Percentiles rank a stretch among this genome's conserved stretches.
Conservation (phyloP, 2,329 filamentous ascomycete species). For the Hypocrella siamensis region DNA sequence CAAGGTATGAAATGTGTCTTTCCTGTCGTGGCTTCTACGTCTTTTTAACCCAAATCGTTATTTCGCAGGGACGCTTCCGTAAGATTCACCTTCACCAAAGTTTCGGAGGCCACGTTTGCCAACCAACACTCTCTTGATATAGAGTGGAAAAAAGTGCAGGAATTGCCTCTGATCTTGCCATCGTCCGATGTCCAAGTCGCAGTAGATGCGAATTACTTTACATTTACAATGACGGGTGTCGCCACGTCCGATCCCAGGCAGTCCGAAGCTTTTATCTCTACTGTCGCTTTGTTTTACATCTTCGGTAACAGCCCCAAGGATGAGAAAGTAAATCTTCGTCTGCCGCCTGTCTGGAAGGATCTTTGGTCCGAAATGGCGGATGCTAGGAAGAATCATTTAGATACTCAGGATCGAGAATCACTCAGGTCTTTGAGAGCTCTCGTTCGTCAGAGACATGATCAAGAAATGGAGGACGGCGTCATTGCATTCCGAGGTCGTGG, state of each 20-base stretch:
- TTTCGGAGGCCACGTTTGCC: slow-evolving; percentile 61
- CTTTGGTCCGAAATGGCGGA: slow-evolving; percentile 69
- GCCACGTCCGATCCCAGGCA: slow-evolving; percentile 64
- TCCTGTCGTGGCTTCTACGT: no score
- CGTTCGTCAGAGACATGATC: slow-evolving; percentile 51
- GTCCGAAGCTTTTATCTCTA: slow-evolving; percentile 77
- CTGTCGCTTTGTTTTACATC: slow-evolving; percentile 64
- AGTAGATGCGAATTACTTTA: slow-evolving; percentile 35
- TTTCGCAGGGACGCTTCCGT: slow-evolving; percentile 50
- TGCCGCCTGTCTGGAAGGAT: slow-evolving; percentile 71
- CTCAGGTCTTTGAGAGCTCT: slow-evolving; percentile 55
- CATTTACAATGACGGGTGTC: slow-evolving; percentile 58
- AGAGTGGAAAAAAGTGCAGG: slow-evolving; percentile 63
- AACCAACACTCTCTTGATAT: slow-evolving; percentile 63
- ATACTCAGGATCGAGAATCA: slow-evolving; percentile 52
- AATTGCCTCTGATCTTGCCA: slow-evolving; percentile 17
- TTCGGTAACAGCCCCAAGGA: slow-evolving; percentile 69
- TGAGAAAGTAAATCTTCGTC: slow-evolving; percentile 65
- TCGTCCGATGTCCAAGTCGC: slow-evolving; percentile 27
- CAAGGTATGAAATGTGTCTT: slow-evolving; percentile 39
- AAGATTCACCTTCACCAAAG: slow-evolving; percentile 48
- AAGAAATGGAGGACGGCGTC: slow-evolving; percentile 58
- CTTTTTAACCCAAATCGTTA: not conserved
- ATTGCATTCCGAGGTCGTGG: slow-evolving; percentile 58
- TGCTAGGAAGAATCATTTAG: slow-evolving; percentile 51